Conservation (phyloP, 495 filamentous ascomycete genomes). For the Podospora pseudopauciseta region DNA sequence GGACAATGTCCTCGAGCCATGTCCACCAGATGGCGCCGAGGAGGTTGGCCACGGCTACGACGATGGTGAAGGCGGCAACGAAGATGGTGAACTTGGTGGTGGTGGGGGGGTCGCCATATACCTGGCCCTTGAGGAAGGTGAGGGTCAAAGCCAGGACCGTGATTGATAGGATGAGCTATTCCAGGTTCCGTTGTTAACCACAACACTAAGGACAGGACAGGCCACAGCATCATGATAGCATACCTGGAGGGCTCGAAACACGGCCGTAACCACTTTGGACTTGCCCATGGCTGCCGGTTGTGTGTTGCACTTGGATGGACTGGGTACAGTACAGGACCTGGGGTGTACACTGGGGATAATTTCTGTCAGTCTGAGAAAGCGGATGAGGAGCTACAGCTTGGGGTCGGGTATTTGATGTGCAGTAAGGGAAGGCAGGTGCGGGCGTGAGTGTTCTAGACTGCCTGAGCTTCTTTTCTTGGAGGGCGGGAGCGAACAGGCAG, state of each 20-base stretch:
- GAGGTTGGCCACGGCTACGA: constrained; percentile 41
- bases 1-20: constrained; percentile 31
- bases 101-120: constrained; percentile 33
- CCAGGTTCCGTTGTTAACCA: not conserved
- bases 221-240: not conserved
- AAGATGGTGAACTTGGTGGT: constrained; percentile 47
- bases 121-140: constrained; percentile 43
- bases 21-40: constrained; percentile 33
- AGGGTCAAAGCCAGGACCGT: constrained; percentile 49
- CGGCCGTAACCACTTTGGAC: not conserved
- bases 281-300: not conserved
- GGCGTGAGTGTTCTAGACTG: too few species aligned
- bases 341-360: not conserved
- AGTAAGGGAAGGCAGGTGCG: too few species aligned
- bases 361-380: not conserved
- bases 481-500: too few species aligned
- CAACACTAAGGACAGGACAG: not conserved
- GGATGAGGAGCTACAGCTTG: too few species aligned
- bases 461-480: too few species aligned
- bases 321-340: not conserved
- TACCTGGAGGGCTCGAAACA: not conserved
- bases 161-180: constrained; percentile 43
- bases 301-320: not conserved
- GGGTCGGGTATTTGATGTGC: too few species aligned
- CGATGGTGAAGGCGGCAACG: constrained; percentile 47